Percentiles rank a stretch among this genome's conserved stretches.
These are phyloP conservation scores for Cryphonectria parasitica DNA, from an alignment of 2,329 filamentous ascomycete species.

Conservation along the genomic window DNA sequence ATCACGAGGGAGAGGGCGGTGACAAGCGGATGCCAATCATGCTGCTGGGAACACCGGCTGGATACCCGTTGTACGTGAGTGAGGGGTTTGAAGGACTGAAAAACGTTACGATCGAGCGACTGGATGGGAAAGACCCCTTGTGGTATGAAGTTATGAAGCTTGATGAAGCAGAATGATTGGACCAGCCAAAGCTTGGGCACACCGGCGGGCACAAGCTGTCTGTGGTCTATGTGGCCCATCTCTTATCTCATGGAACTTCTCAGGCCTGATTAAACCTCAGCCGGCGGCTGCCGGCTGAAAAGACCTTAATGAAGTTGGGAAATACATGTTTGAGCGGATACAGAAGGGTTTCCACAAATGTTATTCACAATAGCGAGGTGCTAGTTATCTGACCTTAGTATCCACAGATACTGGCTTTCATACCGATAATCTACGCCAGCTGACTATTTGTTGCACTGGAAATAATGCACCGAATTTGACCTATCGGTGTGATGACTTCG, in stretches of 20 bases:
- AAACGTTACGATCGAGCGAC: slow-evolving; percentile 20
- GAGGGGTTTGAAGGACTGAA: slow-evolving; percentile 19
- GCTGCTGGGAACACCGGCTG: slow-evolving; percentile 24
- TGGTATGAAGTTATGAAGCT: slow-evolving; percentile 24
- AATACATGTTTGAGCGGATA: background rate
- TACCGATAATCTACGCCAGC: too few species aligned
- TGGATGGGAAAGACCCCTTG: slow-evolving; percentile 17
- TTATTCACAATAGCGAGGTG: background rate
- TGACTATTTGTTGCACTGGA: too few species aligned
- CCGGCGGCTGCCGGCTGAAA: background rate
- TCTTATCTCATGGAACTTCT: background rate
- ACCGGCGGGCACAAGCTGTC: background rate
- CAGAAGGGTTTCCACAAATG: background rate
- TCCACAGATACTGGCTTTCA: too few species aligned
- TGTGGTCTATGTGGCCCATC: background rate
- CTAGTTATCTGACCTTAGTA: background rate
- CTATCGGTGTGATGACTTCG: too few species aligned
- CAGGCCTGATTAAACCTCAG: background rate
- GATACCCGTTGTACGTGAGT: slow-evolving; percentile 23
- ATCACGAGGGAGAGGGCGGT: background rate
- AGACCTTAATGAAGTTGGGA: background rate
- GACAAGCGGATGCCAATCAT: slow-evolving; percentile 16
- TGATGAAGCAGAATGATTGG: background rate
- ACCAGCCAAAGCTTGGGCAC: background rate
- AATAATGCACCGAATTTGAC: too few species aligned